Conservation (phyloP, 495 filamentous ascomycete species). For the Tuber aestivum region DNA sequence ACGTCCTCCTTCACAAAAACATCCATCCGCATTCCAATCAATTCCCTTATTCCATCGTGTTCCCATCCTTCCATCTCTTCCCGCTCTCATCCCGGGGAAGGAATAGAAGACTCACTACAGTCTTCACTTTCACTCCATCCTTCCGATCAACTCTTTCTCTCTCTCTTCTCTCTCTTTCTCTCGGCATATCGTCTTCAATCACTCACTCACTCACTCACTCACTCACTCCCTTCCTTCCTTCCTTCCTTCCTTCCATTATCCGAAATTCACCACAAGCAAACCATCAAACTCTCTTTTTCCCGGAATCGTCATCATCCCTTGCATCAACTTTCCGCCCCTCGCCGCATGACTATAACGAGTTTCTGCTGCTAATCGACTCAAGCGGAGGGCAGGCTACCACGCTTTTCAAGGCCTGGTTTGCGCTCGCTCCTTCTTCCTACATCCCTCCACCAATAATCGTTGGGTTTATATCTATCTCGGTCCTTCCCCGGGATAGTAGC, state of each 20-base stretch:
- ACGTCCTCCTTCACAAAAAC: constrained; percentile 39
- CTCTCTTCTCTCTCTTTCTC: background rate
- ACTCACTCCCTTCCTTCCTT: constrained; percentile 3
- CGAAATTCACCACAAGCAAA: constrained; percentile 29
- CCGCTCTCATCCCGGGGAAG: constrained; percentile 20
- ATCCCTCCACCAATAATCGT: constrained; percentile 8
- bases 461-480: constrained; percentile 18
- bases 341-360: constrained; percentile 42
- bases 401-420: constrained; percentile 41
- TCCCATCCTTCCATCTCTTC: constrained; percentile 40
- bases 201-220: background rate
- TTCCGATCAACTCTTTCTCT: background rate
- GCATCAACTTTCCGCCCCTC: constrained; percentile 38
- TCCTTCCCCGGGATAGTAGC: constrained; percentile 31
- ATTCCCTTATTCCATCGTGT: constrained; percentile 20
- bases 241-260: constrained; percentile 7
- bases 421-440: constrained; percentile 32
- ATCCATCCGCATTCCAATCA: constrained; percentile 30
- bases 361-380: constrained; percentile 39
- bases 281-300: constrained; percentile 37
- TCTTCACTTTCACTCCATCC: constrained; percentile 9
- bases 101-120: background rate
- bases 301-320: constrained; percentile 40
- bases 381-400: constrained; percentile 44
- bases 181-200: too few relatives aligned